These are phyloP conservation scores for Suhomyces bolitotheri DNA, from an alignment of 1,139 yeast genomes.

Conservation along the genomic window DNA sequence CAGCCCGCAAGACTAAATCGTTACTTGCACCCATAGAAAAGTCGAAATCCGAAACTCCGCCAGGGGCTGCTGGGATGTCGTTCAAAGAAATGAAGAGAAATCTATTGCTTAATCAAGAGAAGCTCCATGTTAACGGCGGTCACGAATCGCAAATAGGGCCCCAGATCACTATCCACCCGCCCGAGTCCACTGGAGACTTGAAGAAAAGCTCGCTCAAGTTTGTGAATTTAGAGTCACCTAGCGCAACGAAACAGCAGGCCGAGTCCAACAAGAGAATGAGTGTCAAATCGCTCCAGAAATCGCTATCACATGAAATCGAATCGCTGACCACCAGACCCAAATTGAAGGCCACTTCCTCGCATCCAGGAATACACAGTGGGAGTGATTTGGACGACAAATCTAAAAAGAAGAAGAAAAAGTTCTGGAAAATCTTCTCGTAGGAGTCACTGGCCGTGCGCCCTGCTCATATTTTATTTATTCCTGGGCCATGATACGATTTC, in stretches of 20 bases:
- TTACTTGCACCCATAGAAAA: conserved; percentile 35
- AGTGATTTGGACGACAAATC: conserved; percentile 12
- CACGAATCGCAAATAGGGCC: conserved; percentile 11
- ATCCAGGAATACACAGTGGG: conserved; percentile 33
- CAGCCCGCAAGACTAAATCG: conserved; percentile 47
- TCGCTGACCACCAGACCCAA: conserved; percentile 13
- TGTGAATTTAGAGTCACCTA: conserved; percentile 23
- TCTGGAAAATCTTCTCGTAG: conserved; percentile 39
- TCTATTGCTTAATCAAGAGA: conserved; percentile 17
- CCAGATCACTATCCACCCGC: conserved; percentile 13
- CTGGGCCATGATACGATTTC: too few relatives aligned
- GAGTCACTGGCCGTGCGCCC: too few relatives aligned
- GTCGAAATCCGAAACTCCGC: conserved; percentile 16
- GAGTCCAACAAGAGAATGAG: conserved; percentile 8
- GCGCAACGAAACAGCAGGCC: conserved; percentile 4
- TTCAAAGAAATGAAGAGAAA: conserved; percentile 41
- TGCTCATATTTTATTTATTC: too few relatives aligned
- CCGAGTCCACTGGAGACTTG: conserved; percentile 8
- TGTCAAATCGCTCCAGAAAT: conserved; percentile 23
- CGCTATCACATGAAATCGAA: conserved; percentile 33
- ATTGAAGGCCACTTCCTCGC: conserved; percentile 41
- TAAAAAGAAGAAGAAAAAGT: conserved; percentile 32
- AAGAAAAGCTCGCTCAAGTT: conserved; percentile 22
- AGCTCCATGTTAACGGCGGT: conserved; percentile 3
- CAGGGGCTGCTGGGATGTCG: conserved; percentile 30